Evolutionary conservation across 2,329 filamentous ascomycete species (phyloP), one percentile per base, ranked within the genome.

Genomic region (Sarocladiaceae sp.): DNA sequence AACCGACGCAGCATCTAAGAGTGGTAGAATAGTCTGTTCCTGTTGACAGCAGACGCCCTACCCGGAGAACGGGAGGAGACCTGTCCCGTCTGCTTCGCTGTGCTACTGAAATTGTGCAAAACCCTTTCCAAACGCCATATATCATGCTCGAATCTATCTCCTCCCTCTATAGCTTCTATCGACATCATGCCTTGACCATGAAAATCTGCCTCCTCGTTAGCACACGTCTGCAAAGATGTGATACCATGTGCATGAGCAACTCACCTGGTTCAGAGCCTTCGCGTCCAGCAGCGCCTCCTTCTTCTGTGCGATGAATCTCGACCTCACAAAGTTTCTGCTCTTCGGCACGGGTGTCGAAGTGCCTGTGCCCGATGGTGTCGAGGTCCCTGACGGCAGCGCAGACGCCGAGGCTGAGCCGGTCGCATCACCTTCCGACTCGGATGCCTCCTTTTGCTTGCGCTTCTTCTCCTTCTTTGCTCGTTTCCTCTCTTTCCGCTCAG

Each of bases 241-340:
- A 6, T 21, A 18, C 11, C 16, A 13, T 29, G 12, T n/a, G 33
- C 45, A 33, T 31, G 13, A 21, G 18, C n/a, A 19, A 51, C 69
- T 62, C 67, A 90, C 86, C 80, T 96, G 89, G 61, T 90, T 91
- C 58, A 97, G 66, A 12, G 89, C 87, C 57, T 84, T 81, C 40
- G 82, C 76, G 62, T 96, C 86, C 68, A 88, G 76, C 47, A 89
- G 77, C 2, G 90, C 89, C 68, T 83, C 79, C 55, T 81, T 82
- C 71, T 97, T 97, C 55, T 93, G 87, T 46, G 84, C 84, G 56
- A 97, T 95, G 63, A 90, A 88, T 48, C 88, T 76, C 53, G 86
- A 81, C 50, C 91, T 74, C 37, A 90, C 80, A 45, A 85, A 77
- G 60, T 90, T 86, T 51, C 88, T 77, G 40, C 75, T 80, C 7